Percentiles rank a stretch among this genome's conserved stretches.
phyloP scores from a whole-genome alignment of 345 rosid genomes.

The Passiflora organensis region DNA sequence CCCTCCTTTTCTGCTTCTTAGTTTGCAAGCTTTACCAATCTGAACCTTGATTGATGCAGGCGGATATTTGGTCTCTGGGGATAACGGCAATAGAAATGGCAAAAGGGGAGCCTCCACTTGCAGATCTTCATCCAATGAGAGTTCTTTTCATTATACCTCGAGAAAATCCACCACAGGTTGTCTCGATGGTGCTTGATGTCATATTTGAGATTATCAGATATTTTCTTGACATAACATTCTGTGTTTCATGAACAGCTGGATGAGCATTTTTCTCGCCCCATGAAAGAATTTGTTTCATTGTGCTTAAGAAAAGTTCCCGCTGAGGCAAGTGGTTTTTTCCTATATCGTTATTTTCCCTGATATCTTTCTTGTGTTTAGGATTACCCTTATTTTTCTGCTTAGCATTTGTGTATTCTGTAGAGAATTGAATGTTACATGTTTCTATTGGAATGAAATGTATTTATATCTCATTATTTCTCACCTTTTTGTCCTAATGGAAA shows the following conservation, averaged over 20 bases:
- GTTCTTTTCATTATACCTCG: constrained; percentile 98
- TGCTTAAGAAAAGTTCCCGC: constrained; percentile 89
- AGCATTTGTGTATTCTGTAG: too few species aligned
- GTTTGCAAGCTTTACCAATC: constrained; percentile 8
- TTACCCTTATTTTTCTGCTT: too few species aligned
- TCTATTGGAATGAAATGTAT: too few species aligned
- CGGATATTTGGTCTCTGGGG: constrained; percentile 98
- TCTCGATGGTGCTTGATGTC: constrained; percentile 22
- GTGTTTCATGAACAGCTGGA: constrained; percentile 66
- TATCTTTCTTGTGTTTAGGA: background rate
- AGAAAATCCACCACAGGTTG: constrained; percentile 99
- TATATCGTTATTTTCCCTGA: background rate
- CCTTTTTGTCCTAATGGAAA: too few species aligned
- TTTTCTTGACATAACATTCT: constrained; percentile 1
- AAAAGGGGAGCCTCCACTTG: constrained; percentile 99
- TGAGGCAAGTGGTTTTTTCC: constrained; percentile 54
- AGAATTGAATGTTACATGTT: too few species aligned
- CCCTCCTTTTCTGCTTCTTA: background rate
- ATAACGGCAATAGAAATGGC: constrained; percentile 99
- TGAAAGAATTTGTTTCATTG: constrained; percentile 93
- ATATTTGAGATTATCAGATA: background rate
- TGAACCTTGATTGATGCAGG: constrained; percentile 51
- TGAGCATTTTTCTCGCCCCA: constrained; percentile 95
- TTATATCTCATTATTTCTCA: background rate
- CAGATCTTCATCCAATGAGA: constrained; percentile 99